Evolutionary conservation across 371 early-diverging fungal species (phyloP).

Genomic region (Mortierella sp.): DNA sequence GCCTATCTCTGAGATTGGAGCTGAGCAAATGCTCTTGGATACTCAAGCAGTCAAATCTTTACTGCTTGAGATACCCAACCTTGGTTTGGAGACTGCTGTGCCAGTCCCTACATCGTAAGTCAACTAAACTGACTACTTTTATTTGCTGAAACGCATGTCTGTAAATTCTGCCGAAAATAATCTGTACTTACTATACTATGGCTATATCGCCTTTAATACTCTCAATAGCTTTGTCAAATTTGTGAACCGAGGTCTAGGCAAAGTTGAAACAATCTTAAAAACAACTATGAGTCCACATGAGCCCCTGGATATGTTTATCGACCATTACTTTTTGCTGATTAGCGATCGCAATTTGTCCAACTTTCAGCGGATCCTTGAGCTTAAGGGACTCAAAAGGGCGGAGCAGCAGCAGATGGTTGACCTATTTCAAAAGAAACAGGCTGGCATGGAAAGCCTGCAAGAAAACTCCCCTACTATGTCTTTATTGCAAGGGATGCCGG

Average conservation of each 20-base stretch:
- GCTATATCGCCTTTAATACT: neutral
- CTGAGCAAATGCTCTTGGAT: conserved; percentile 92
- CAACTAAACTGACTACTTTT: too few relatives aligned
- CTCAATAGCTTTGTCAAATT: conserved; percentile 79
- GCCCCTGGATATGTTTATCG: conserved; percentile 86
- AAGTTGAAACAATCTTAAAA: conserved; percentile 89
- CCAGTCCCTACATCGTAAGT: conserved; percentile 74
- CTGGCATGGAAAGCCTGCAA: conserved; percentile 42
- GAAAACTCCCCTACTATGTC: conserved; percentile 54
- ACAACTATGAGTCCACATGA: conserved; percentile 89
- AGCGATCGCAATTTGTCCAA: conserved; percentile 74
- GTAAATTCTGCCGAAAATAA: too few relatives aligned
- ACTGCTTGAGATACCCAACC: conserved; percentile 78
- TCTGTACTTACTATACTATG: neutral
- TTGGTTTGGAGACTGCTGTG: conserved; percentile 62
- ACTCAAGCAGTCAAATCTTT: conserved; percentile 88
- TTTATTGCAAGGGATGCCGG: conserved; percentile 42
- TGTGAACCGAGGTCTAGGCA: conserved; percentile 82
- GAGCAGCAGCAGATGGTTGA: conserved; percentile 71
- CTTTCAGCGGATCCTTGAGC: conserved; percentile 83
- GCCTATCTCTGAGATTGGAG: conserved; percentile 88
- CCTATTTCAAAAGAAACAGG: conserved; percentile 62
- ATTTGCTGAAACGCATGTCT: neutral
- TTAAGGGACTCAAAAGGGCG: conserved; percentile 81
- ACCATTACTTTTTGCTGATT: conserved; percentile 88